phyloP scores from a whole-genome alignment of 306 rosid genomes.

The Crotalaria pallida region DNA sequence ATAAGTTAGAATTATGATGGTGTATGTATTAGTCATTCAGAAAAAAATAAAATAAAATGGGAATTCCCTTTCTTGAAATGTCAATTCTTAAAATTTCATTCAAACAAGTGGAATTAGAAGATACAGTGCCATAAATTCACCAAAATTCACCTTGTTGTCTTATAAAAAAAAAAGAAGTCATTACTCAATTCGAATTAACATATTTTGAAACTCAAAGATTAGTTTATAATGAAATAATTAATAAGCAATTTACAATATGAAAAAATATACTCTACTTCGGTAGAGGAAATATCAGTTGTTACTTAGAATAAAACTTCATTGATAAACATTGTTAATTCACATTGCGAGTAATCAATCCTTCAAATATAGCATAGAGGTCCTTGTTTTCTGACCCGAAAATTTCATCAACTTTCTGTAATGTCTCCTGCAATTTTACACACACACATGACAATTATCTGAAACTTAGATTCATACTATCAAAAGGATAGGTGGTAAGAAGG shows the following conservation, averaged over 20 bases:
- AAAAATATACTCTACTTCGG: slow-evolving; percentile 5
- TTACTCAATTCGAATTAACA: neutral
- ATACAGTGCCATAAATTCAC: neutral
- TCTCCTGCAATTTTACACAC: slow-evolving; percentile 53
- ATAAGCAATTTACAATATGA: slow-evolving; percentile 8
- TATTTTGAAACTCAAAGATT: slow-evolving; percentile 31
- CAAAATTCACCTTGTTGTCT: neutral
- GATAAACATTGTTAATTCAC: slow-evolving; percentile 37
- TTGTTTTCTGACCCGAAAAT: slow-evolving; percentile 88
- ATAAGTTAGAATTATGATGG: neutral
- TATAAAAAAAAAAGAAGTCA: neutral
- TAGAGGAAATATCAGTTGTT: neutral
- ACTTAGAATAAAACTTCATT: neutral
- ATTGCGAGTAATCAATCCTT: slow-evolving; percentile 82
- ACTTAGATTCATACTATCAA: neutral
- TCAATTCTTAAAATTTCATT: neutral
- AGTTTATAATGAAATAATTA: slow-evolving; percentile 10
- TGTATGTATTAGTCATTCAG: neutral
- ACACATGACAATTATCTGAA: neutral
- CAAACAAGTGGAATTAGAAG: neutral
- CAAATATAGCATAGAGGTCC: slow-evolving; percentile 74
- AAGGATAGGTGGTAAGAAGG: neutral
- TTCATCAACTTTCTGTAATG: slow-evolving; percentile 84
- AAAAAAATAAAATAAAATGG: too few relatives aligned
- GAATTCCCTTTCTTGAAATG: too few relatives aligned